Evolutionary conservation across 768 basidiomycete genomes (phyloP).

Genomic region (Tricholoma terreum): DNA sequence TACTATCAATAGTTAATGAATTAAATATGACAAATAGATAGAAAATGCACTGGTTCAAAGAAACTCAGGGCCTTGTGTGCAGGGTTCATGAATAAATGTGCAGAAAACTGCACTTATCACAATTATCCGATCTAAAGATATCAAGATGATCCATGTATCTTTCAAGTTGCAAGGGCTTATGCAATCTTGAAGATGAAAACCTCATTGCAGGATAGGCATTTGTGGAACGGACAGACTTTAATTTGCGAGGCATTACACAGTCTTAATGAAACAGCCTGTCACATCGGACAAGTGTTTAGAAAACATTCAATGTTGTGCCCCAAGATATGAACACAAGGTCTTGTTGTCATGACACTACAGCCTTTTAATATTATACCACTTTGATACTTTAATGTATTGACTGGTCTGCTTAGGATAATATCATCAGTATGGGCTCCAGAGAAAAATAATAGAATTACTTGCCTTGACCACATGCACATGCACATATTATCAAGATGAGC

Average conservation of each 20-base stretch:
- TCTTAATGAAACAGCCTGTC: background rate
- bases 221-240: background rate
- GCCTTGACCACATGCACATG: too few species aligned
- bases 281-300: too few species aligned
- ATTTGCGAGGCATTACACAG: background rate
- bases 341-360: too few species aligned
- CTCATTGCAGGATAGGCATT: background rate
- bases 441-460: too few species aligned
- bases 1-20: background rate
- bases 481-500: too few species aligned
- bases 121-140: background rate
- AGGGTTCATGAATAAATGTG: background rate
- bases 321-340: too few species aligned
- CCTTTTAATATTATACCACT: too few species aligned
- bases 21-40: background rate
- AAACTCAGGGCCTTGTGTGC: background rate
- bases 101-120: background rate
- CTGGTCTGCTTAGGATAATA: too few species aligned
- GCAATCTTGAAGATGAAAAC: background rate
- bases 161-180: background rate
- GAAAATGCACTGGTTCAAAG: too few species aligned
- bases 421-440: too few species aligned
- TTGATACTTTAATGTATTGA: too few species aligned
- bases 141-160: background rate
- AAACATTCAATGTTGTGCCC: too few species aligned